Conservation (phyloP, 1,139 yeast species). For the Scheffersomyces cryptocercus region DNA sequence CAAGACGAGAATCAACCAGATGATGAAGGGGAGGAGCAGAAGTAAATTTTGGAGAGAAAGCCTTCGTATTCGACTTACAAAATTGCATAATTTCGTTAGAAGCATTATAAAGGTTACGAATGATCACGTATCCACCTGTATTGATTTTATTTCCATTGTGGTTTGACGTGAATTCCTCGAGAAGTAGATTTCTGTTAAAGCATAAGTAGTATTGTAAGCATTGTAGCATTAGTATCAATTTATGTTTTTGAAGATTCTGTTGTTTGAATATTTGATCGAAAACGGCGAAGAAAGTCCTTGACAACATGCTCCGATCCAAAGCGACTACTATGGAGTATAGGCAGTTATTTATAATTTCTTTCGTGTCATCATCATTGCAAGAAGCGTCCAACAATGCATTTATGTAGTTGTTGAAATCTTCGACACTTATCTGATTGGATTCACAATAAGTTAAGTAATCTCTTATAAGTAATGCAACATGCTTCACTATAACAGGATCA, state of each 20-base stretch:
- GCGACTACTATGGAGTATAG: conserved; percentile 7
- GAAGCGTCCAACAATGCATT: conserved; percentile 1
- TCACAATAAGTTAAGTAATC: conserved; percentile 6
- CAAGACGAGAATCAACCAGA: too few species aligned
- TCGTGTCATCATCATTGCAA: not conserved
- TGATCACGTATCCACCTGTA: not conserved
- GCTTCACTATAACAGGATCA: not conserved
- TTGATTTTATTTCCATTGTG: not conserved
- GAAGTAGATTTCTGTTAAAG: conserved; percentile 4
- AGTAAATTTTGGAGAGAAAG: too few species aligned
- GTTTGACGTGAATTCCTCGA: not conserved
- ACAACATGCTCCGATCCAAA: conserved; percentile 6
- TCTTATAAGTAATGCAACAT: conserved; percentile 2
- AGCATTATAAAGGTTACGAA: not conserved
- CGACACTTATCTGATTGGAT: conserved; percentile 1
- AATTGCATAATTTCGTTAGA: not conserved
- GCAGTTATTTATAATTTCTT: conserved; percentile 2
- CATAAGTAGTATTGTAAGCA: conserved; percentile 10
- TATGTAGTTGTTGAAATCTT: conserved; percentile 2
- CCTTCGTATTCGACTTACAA: too few species aligned
- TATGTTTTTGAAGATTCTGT: not conserved
- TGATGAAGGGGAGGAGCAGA: too few species aligned
- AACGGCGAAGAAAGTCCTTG: conserved; percentile 2
- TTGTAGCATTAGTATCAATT: conserved; percentile 3
- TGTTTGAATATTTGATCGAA: conserved; percentile 1